phyloP scores from a whole-genome alignment of 441 rosid species.

The Raphanus hybrid region DNA sequence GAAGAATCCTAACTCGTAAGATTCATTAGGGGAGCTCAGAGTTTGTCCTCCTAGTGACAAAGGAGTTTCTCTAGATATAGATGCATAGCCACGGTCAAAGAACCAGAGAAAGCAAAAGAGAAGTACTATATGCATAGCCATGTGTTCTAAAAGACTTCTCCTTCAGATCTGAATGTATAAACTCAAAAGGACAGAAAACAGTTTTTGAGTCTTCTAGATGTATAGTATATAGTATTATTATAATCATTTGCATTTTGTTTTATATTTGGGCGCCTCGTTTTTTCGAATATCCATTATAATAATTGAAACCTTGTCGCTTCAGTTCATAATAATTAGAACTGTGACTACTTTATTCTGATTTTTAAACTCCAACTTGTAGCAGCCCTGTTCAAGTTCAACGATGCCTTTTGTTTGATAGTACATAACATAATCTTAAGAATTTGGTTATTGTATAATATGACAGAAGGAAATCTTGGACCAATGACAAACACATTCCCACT shows the following conservation, averaged over 20 bases:
- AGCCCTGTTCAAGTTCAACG: conserved; percentile 8
- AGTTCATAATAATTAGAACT: no score
- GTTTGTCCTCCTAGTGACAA: conserved; percentile 31
- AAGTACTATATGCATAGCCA: not conserved
- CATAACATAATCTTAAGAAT: not conserved
- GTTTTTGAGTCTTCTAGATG: not conserved
- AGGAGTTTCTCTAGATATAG: conserved; percentile 22
- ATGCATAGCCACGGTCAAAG: conserved; percentile 11
- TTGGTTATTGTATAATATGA: not conserved
- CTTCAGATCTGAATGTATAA: not conserved
- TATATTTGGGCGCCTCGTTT: not conserved
- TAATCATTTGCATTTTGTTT: not conserved
- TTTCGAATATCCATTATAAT: not conserved
- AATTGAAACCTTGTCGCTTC: not conserved
- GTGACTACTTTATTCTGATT: not conserved
- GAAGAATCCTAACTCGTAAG: conserved; percentile 48
- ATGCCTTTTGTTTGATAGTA: not conserved
- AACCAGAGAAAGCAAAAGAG: conserved; percentile 27
- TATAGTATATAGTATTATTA: not conserved
- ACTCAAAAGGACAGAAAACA: not conserved
- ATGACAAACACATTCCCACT: not conserved
- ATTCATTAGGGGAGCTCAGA: conserved; percentile 38
- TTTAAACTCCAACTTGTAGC: not conserved
- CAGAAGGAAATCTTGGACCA: not conserved
- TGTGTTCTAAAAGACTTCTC: not conserved